Base-by-base conservation (phyloP, 306 rosid species). In the Albizia julibrissin region DNA sequence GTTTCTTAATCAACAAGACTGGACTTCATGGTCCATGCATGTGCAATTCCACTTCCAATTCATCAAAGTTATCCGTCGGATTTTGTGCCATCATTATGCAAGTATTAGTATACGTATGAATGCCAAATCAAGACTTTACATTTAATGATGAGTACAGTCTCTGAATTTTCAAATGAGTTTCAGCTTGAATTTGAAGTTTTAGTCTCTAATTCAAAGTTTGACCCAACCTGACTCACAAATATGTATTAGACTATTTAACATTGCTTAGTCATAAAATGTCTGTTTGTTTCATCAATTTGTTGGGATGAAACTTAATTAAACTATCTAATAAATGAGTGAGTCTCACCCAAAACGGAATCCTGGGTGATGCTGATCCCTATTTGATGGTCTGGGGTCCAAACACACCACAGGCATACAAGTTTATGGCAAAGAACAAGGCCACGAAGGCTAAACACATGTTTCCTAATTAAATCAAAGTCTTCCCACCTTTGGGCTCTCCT, bases 361-460 rank as follows among this genome's bases (percentile, higher is more conserved):
- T 79, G 50, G 44, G 54, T 69, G 69, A 27, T 27, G 79, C 44
- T 79, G 76, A 79, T 64, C 73, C 69, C 50, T 33, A 81, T 76
- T 42, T 56, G 11, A 72, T 89, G 65, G 24, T 19, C 7, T 59
- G 81, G 85, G 88, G 79, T 69, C 86, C 75, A 72, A 71, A 58
- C 65, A 37, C 72, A 75, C 56, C 69, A 18, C 65, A 72, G 15
- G 70, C 80, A 67, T n/a, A 77, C 92, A 86, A 85, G 80, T 84
- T 90, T 86, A 62, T 85, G 95, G 95, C 73, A 21, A 79, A 78
- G 31, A 83, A 62, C 81, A 70, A 42, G 29, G 92, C 92, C 93
- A 75, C 79, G 70, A 54, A 79, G 82, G 84, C 91, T 84, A 69
- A 43, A 84, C 58, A 82, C 79, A 81, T 65, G 46, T 75, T 61